Evolutionary conservation across 768 basidiomycete species (phyloP).

Genomic region (Naematelia aurantialba): DNA sequence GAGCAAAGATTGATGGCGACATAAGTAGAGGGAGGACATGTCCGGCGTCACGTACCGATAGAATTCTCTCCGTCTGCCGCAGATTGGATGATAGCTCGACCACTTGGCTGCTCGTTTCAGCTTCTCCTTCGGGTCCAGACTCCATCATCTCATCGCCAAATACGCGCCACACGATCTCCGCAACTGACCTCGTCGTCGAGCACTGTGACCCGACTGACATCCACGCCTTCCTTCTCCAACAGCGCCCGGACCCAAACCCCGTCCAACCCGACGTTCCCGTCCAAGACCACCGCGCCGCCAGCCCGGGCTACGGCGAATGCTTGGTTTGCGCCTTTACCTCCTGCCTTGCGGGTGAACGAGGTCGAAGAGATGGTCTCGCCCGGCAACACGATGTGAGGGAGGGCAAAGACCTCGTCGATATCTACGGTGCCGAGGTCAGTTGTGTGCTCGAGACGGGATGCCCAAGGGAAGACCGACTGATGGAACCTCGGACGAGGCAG

Average conservation of each 20-base stretch:
- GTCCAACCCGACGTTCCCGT: conserved; percentile 48
- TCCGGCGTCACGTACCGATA: conserved; percentile 52
- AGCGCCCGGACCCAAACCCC: conserved; percentile 41
- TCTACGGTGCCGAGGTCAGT: conserved; percentile 38
- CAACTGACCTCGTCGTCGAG: conserved; percentile 33
- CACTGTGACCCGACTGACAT: conserved; percentile 22
- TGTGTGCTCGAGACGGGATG: neutral
- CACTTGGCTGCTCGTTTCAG: conserved; percentile 42
- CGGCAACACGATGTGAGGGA: conserved; percentile 44
- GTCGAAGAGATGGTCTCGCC: conserved; percentile 54
- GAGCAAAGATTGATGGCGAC: no score
- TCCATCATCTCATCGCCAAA: no score
- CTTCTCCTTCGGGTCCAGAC: neutral
- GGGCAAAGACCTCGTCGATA: conserved; percentile 48
- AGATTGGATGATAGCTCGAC: conserved; percentile 53
- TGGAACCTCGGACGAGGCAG: conserved; percentile 46
- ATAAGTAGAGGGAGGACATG: no score
- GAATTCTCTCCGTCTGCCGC: conserved; percentile 52
- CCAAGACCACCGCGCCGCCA: conserved; percentile 33
- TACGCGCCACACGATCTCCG: neutral
- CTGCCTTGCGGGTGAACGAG: conserved; percentile 45
- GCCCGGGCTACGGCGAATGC: conserved; percentile 51
- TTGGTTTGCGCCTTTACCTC: conserved; percentile 55
- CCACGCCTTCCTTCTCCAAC: conserved; percentile 44
- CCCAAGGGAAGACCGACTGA: conserved; percentile 37